Percentiles rank a stretch among this genome's conserved stretches.
phyloP scores from a whole-genome alignment of 352 stramenopile genomes.

The Phytophthora hybrid region DNA sequence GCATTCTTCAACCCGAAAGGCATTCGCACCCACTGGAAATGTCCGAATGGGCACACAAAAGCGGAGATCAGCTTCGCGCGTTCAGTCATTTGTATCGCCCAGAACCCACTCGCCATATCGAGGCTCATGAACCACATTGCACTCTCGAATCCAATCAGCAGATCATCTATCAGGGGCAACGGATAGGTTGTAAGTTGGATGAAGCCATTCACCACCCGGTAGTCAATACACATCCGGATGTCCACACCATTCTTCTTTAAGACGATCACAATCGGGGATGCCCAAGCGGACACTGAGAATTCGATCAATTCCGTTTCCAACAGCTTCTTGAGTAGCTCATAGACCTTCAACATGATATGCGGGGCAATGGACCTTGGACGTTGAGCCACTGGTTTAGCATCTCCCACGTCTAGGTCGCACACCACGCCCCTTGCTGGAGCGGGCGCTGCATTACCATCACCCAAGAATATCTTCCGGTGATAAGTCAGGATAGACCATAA shows the following conservation, averaged over 20 bases:
- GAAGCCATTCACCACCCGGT: no score
- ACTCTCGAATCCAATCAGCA: background rate
- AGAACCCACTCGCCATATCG: constrained; percentile 6
- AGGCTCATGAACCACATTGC: constrained; percentile 5
- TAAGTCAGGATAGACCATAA: background rate
- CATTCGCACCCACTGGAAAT: constrained; percentile 14
- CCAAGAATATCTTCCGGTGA: constrained; percentile 10
- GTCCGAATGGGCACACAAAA: constrained; percentile 5
- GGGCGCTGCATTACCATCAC: constrained; percentile 14
- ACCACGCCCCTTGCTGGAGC: constrained; percentile 2
- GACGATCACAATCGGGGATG: no score
- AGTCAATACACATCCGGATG: no score
- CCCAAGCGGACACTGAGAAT: background rate
- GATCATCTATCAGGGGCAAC: constrained; percentile 4
- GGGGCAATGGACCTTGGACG: background rate
- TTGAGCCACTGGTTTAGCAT: background rate
- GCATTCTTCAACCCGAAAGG: constrained; percentile 6
- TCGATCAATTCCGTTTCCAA: background rate
- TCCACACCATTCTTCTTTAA: no score
- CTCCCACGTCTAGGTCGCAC: constrained; percentile 4
- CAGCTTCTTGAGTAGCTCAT: background rate
- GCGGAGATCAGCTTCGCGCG: background rate
- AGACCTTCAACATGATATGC: background rate
- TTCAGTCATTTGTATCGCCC: background rate
- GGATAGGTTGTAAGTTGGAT: no score